A percentile compares a stretch with the other conserved stretches of the same genome.
Evolutionary conservation across 768 basidiomycete genomes (phyloP).

Genomic region (Ramaria sp.): DNA sequence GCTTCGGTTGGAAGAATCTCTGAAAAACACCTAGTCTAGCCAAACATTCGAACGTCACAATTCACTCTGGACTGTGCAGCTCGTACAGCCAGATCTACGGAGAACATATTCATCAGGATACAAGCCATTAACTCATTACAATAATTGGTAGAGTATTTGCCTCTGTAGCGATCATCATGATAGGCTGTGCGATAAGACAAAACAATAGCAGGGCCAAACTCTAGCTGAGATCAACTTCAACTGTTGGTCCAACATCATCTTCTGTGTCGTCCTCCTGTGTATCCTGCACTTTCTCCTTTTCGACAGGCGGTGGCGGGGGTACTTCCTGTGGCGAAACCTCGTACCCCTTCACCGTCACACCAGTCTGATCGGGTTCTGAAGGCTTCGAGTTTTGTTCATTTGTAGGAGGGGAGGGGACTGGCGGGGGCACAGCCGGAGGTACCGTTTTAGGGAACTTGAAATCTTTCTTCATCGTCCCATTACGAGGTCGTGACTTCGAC

Average conservation of each 20-base stretch:
- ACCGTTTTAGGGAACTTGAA: slow-evolving; percentile 54
- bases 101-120: too few species aligned
- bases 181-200: background rate
- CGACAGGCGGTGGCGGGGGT: slow-evolving; percentile 68
- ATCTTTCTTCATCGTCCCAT: slow-evolving; percentile 68
- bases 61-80: too few species aligned
- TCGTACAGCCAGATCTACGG: too few species aligned
- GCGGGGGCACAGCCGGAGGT: slow-evolving; percentile 18
- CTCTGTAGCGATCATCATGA: too few species aligned
- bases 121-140: too few species aligned
- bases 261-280: slow-evolving; percentile 40
- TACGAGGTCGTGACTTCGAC: slow-evolving; percentile 34
- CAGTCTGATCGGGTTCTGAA: background rate
- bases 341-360: background rate
- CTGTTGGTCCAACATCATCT: slow-evolving; percentile 72
- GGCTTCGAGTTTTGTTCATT: background rate
- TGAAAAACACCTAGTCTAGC: too few species aligned
- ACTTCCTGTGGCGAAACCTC: slow-evolving; percentile 35
- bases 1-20: too few species aligned
- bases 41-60: too few species aligned
- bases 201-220: too few species aligned
- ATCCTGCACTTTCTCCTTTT: slow-evolving; percentile 47
- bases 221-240: slow-evolving; percentile 27
- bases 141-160: too few species aligned
- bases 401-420: slow-evolving; percentile 17